A percentile compares a stretch with the other conserved stretches of the same genome.
Evolutionary conservation across 345 rosid genomes (phyloP).

Genomic region (Psidium friedrichsthalianum): DNA sequence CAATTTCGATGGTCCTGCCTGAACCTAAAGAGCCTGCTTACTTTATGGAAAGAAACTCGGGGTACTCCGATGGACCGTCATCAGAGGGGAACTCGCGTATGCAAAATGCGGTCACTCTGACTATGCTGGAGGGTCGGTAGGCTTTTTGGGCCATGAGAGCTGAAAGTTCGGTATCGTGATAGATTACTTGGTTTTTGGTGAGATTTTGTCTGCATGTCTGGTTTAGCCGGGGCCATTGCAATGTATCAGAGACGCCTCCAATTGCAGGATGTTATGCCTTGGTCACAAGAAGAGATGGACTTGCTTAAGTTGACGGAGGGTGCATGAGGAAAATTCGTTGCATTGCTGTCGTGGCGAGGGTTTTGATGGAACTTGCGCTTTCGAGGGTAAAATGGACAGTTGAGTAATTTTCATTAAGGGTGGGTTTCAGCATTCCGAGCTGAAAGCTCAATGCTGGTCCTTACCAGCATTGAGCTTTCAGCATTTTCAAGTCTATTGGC

Average conservation of each 20-base stretch:
- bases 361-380: no score
- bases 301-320: slow-evolving; percentile 5
- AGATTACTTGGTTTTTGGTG: background rate
- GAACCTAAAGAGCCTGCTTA: background rate
- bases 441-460: no score
- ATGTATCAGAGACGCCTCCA: slow-evolving; percentile 5
- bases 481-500: no score
- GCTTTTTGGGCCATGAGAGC: background rate
- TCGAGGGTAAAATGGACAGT: no score
- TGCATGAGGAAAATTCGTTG: background rate
- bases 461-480: no score
- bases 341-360: no score
- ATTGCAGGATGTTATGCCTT: slow-evolving; percentile 21
- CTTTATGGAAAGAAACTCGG: background rate
- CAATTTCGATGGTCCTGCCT: background rate
- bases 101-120: background rate
- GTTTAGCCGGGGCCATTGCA: no score
- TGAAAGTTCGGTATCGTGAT: no score
- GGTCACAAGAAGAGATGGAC: slow-evolving; percentile 6
- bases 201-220: no score
- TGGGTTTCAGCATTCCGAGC: no score
- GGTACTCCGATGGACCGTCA: background rate
- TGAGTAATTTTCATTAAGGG: no score
- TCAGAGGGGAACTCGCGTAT: background rate
- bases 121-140: background rate